Evolutionary conservation across 495 filamentous ascomycete genomes (phyloP).

Genomic region (Diplogelasinospora grovesii): DNA sequence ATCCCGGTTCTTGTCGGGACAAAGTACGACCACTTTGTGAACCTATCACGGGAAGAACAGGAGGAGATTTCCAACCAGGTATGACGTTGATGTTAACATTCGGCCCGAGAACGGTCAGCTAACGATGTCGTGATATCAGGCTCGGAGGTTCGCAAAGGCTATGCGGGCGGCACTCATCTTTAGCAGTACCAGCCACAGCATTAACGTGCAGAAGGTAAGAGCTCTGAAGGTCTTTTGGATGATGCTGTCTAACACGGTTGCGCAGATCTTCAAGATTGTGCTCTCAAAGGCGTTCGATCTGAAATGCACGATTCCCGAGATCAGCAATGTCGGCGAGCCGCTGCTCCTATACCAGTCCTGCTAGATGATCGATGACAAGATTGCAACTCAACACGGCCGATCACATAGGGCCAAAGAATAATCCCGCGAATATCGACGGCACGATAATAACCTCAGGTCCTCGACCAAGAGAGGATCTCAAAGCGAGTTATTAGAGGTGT

Average conservation of each 20-base stretch:
- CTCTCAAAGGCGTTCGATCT: conserved; percentile 97
- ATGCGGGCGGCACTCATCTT: conserved; percentile 98
- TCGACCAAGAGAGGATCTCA: no score
- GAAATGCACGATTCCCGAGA: conserved; percentile 98
- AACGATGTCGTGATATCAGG: conserved; percentile 48
- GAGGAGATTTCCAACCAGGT: conserved; percentile 97
- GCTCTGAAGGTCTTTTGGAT: no score
- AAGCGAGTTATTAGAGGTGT: no score
- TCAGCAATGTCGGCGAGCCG: conserved; percentile 96
- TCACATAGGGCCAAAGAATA: conserved; percentile 3
- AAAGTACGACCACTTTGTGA: conserved; percentile 98
- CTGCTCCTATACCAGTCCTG: conserved; percentile 85
- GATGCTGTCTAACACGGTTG: background rate
- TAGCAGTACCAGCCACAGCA: conserved; percentile 96
- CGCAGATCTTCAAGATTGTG: conserved; percentile 98
- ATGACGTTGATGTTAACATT: no score
- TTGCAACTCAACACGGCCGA: background rate
- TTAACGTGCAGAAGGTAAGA: conserved; percentile 97
- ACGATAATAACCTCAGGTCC: no score
- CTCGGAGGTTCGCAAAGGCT: conserved; percentile 91
- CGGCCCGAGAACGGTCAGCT: background rate
- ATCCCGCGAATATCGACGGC: conserved; percentile 4
- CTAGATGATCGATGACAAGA: conserved; percentile 26
- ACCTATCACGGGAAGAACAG: conserved; percentile 93
- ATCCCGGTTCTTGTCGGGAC: conserved; percentile 96